Evolutionary conservation across 768 basidiomycete genomes (phyloP).

Genomic region (Auriscalpium orientale): DNA sequence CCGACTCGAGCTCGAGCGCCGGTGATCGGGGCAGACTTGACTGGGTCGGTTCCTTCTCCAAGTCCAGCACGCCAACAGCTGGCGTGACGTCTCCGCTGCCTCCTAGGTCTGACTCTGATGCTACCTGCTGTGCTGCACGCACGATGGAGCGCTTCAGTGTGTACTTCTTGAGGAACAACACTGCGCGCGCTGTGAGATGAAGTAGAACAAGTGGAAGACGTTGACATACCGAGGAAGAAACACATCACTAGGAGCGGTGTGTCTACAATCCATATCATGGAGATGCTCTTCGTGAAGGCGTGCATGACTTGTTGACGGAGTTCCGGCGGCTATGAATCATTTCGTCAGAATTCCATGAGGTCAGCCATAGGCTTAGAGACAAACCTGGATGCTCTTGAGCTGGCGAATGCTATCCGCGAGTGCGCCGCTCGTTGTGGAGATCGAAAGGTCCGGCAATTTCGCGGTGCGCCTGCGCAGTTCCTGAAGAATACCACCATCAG

Average conservation of each 20-base stretch:
- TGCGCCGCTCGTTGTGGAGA: not conserved
- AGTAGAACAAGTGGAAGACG: not conserved
- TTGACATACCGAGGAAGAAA: slow-evolving; percentile 33
- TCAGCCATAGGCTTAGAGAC: not conserved
- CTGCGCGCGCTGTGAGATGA: slow-evolving; percentile 21
- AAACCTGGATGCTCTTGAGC: not conserved
- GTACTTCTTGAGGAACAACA: slow-evolving; percentile 54
- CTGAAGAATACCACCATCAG: no score
- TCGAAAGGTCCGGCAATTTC: not conserved
- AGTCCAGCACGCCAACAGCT: no score
- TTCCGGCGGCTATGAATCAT: slow-evolving; percentile 34
- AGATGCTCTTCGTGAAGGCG: slow-evolving; percentile 57
- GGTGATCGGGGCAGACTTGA: no score
- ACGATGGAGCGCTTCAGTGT: slow-evolving; percentile 46
- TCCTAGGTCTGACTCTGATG: not conserved
- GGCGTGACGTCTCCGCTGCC: no score
- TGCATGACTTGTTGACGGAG: slow-evolving; percentile 44
- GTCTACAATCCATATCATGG: slow-evolving; percentile 56
- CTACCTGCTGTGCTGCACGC: slow-evolving; percentile 3
- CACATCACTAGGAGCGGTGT: slow-evolving; percentile 49
- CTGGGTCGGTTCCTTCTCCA: no score
- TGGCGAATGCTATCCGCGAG: slow-evolving; percentile 5
- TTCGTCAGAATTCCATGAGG: no score
- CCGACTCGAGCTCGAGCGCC: no score
- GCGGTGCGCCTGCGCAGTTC: not conserved